Evolutionary conservation across 2,329 filamentous ascomycete species (phyloP).

Genomic region (Scedosporium aurantiacum): DNA sequence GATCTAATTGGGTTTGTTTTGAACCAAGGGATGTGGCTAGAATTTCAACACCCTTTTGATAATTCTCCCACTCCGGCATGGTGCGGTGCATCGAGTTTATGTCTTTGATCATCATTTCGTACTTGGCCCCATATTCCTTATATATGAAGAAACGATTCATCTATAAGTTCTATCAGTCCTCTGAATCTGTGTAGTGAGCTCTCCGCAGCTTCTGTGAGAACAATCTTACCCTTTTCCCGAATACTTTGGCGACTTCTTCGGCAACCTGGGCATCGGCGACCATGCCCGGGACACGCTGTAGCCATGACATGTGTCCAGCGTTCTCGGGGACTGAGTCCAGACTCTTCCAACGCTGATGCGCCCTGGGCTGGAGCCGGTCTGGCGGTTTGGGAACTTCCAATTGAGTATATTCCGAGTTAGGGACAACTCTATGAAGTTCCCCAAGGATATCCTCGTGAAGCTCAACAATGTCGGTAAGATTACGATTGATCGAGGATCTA

Average conservation of each 20-base stretch:
- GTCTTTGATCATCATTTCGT: constrained; percentile 74
- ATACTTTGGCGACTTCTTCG: constrained; percentile 50
- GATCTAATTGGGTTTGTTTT: constrained; percentile 49
- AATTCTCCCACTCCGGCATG: constrained; percentile 63
- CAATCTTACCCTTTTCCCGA: constrained; percentile 42
- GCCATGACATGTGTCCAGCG: constrained; percentile 25
- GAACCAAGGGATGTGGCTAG: constrained; percentile 66
- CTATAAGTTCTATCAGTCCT: constrained; percentile 29
- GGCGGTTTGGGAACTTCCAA: constrained; percentile 16
- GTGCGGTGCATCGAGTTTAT: constrained; percentile 57
- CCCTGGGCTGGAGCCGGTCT: constrained; percentile 3
- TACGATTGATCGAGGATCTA: constrained; percentile 64
- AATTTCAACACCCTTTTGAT: constrained; percentile 77
- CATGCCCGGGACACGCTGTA: constrained; percentile 38
- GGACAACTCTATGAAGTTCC: constrained; percentile 60
- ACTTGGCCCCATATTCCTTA: constrained; percentile 84
- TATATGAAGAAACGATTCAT: constrained; percentile 77
- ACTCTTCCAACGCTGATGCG: constrained; percentile 37
- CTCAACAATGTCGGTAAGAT: constrained; percentile 67
- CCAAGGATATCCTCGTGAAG: constrained; percentile 74
- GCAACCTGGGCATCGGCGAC: constrained; percentile 47
- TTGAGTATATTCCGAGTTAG: constrained; percentile 53
- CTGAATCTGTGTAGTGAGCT: not conserved
- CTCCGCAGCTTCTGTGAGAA: not conserved
- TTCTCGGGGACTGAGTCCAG: constrained; percentile 34